Evolutionary conservation across 2,329 filamentous ascomycete genomes (phyloP).

Genomic region (Harringtonia aguacate): DNA sequence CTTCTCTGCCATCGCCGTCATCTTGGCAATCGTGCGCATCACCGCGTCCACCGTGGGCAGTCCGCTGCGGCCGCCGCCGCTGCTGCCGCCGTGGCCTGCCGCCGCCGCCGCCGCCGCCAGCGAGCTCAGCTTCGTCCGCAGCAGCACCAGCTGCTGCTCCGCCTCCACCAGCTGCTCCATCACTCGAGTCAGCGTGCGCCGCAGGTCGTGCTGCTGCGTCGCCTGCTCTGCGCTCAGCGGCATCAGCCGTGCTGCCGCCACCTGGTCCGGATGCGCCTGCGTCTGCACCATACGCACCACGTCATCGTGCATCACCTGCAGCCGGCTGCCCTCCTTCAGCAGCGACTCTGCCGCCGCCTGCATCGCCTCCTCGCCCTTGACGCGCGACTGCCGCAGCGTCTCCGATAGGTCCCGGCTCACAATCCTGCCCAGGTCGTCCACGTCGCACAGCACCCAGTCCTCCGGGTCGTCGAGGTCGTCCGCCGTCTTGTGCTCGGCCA

Average conservation of each 20-base stretch:
- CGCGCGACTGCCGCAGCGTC: conserved; percentile 55
- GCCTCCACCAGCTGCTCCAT: conserved; percentile 65
- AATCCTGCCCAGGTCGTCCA: conserved; percentile 55
- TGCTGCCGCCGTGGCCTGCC: conserved; percentile 27
- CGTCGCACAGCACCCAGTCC: conserved; percentile 67
- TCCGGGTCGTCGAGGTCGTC: conserved; percentile 59
- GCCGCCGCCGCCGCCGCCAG: conserved; percentile 37
- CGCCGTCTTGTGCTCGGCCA: conserved; percentile 37
- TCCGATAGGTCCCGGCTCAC: conserved; percentile 53
- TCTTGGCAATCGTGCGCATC: conserved; percentile 80
- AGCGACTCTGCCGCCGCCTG: conserved; percentile 58
- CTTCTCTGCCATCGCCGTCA: conserved; percentile 88
- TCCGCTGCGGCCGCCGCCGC: conserved; percentile 37
- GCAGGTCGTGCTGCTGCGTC: conserved; percentile 72
- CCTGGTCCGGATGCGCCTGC: conserved; percentile 55
- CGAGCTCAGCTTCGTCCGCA: conserved; percentile 66
- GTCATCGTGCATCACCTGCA: conserved; percentile 68
- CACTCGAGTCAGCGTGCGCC: conserved; percentile 63
- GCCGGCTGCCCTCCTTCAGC: conserved; percentile 56
- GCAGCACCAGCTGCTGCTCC: conserved; percentile 68
- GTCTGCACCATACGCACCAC: conserved; percentile 61
- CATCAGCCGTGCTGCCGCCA: conserved; percentile 53
- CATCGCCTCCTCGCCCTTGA: conserved; percentile 59
- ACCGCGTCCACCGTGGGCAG: conserved; percentile 86
- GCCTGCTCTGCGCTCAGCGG: conserved; percentile 78